Evolutionary conservation across 2,329 filamentous ascomycete species (phyloP), one percentile per base, ranked within the genome.

Genomic region (Helotiales sp.): DNA sequence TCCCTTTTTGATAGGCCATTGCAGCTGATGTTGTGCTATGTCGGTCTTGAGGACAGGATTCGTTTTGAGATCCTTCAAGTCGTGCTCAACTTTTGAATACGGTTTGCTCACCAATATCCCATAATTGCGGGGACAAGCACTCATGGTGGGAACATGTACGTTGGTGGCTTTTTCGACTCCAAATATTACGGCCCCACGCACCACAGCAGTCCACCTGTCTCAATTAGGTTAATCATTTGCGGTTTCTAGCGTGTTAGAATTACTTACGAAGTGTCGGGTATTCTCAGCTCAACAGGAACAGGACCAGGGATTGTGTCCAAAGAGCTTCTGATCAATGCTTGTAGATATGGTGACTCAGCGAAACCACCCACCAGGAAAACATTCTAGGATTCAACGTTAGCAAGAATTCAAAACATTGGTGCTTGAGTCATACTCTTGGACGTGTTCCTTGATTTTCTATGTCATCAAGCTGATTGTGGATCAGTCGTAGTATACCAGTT

Each of bases 141-240:
- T 61, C 10, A 64, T 62, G 10, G 34, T 52, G 6, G 56, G 52
- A 10, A 66, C 15, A 24, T 46, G 24, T 30, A 48, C 63, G 63
- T 50, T 67, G 61, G 27, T 66, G 60, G 30, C 63, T 65, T 49
- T 63, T 61, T 47, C 67, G 48, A 57, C 48, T 0, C 54, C 54
- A 24, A 57, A 52, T 7, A 57, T 57, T 1, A 66, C 63, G 19
- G 67, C 66, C 2, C 68, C 58, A 3, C 40, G 54, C n/a, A 57
- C 58, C 25, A 60, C 58, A 1, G 58, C 58, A 12, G 54, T 57
- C 40, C 48, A 36, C 34, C 24, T 12, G 27, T 24, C 33, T 42
- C 25, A 38, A 7, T 36, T 29, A n/a, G 6, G 19, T 33, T n/a
- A 22, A 6, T 47, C 5, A 30, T 27, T 34, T 19, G 4, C 13